Percentiles rank a stretch among this genome's conserved stretches.
Evolutionary conservation across 768 basidiomycete species (phyloP).

Genomic region (Solioccasus polychromus): DNA sequence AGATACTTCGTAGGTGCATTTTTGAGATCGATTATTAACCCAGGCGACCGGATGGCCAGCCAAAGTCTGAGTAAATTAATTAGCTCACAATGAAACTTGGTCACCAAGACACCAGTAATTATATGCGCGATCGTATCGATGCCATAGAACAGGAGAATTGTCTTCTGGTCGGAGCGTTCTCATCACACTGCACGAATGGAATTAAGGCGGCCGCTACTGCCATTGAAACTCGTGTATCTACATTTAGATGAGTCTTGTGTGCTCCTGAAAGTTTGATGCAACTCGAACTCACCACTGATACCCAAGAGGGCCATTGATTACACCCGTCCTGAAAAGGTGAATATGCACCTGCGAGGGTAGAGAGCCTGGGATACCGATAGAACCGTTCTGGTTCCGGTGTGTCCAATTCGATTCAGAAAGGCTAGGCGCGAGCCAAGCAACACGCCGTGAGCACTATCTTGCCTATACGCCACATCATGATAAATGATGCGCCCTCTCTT

Average conservation of each 20-base stretch:
- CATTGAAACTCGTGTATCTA: conserved; percentile 55
- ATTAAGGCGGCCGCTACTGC: conserved; percentile 55
- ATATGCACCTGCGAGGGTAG: conserved; percentile 55
- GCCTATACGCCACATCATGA: conserved; percentile 2
- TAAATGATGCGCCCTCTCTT: not conserved
- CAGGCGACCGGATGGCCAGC: conserved; percentile 51
- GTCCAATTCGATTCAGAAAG: conserved; percentile 51
- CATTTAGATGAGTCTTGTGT: not conserved
- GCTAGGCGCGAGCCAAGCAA: conserved; percentile 30
- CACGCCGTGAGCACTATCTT: conserved; percentile 1
- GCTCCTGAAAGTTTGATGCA: not conserved
- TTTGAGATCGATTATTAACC: conserved; percentile 58
- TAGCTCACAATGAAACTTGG: not conserved
- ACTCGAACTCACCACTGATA: conserved; percentile 43
- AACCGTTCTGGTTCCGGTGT: conserved; percentile 50
- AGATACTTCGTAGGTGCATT: conserved; percentile 52
- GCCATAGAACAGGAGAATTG: conserved; percentile 53
- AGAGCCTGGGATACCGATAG: conserved; percentile 49
- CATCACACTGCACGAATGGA: conserved; percentile 35
- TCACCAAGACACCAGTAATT: conserved; percentile 28
- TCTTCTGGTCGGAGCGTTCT: conserved; percentile 19
- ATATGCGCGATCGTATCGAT: conserved; percentile 58
- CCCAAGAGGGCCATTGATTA: conserved; percentile 53
- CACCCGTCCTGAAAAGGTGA: conserved; percentile 48
- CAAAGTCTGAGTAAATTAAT: conserved; percentile 37